Evolutionary conservation across 2,329 filamentous ascomycete genomes (phyloP).

Genomic region (Diaporthe destruens): DNA sequence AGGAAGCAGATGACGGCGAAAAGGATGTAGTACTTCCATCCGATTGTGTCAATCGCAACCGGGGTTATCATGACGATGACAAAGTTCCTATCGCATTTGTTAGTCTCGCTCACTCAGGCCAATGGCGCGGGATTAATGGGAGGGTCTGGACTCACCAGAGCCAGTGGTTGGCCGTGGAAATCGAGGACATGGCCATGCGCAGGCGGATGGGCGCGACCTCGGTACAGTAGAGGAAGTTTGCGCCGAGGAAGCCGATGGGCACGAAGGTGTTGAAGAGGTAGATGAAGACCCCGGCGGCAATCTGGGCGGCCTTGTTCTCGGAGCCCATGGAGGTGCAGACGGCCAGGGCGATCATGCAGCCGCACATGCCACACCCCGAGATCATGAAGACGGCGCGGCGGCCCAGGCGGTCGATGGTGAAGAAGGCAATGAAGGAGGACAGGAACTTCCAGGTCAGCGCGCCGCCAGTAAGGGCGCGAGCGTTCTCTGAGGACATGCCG

Average conservation of each 20-base stretch:
- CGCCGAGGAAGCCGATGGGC: constrained; percentile 69
- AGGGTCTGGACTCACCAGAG: constrained; percentile 54
- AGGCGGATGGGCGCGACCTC: constrained; percentile 67
- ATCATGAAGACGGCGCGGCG: constrained; percentile 65
- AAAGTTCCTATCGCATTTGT: constrained; percentile 52
- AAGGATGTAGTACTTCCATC: constrained; percentile 65
- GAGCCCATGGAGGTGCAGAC: constrained; percentile 63
- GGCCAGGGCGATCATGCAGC: constrained; percentile 67
- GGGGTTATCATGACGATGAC: constrained; percentile 60
- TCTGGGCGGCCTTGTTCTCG: constrained; percentile 59
- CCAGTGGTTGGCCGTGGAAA: constrained; percentile 68
- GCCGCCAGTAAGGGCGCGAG: constrained; percentile 59
- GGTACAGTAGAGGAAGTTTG: constrained; percentile 71
- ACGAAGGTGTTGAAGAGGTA: constrained; percentile 73
- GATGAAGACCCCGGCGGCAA: constrained; percentile 67
- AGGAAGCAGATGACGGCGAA: constrained; percentile 60
- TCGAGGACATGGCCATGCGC: constrained; percentile 66
- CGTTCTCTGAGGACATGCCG: constrained; percentile 52
- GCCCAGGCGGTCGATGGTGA: constrained; percentile 64
- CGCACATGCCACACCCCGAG: constrained; percentile 64
- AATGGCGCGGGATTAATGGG: background rate
- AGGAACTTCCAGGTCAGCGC: constrained; percentile 69
- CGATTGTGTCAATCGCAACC: constrained; percentile 63
- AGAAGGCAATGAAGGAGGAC: constrained; percentile 62
- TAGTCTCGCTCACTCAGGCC: background rate